Percentiles rank a stretch among this genome's conserved stretches.
phyloP scores from a whole-genome alignment of 2,329 filamentous ascomycete genomes.

The Pyrenophora teres region DNA sequence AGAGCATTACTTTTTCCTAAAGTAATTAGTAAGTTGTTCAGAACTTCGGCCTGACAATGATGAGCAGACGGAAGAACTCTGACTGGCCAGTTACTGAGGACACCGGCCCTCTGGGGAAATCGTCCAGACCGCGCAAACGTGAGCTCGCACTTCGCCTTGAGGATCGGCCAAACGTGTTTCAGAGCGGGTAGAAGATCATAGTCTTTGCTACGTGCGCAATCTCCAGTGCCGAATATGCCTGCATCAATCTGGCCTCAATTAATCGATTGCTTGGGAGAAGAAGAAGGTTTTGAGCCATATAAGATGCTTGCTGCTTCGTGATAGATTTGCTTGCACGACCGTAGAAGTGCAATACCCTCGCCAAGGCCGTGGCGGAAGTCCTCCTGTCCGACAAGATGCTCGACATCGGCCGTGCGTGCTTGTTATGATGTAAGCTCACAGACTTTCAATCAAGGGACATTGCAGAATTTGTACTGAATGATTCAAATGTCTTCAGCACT shows the following conservation, averaged over 20 bases:
- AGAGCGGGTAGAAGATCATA: background rate
- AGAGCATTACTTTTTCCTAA: background rate
- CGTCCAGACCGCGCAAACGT: background rate
- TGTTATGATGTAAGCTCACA: too few species aligned
- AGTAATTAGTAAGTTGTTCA: background rate
- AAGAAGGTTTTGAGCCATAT: background rate
- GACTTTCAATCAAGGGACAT: too few species aligned
- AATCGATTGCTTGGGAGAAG: background rate
- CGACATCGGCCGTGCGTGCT: background rate
- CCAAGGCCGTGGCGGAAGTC: background rate
- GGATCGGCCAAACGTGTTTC: background rate
- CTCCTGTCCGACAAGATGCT: background rate
- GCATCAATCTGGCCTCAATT: background rate
- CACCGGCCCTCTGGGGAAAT: accelerated
- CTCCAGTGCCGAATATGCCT: too few species aligned
- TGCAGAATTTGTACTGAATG: too few species aligned
- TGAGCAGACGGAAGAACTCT: background rate
- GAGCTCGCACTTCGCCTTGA: background rate
- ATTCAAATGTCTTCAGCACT: too few species aligned
- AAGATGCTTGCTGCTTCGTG: background rate
- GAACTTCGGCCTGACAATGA: too few species aligned
- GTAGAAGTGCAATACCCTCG: background rate
- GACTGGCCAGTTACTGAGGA: too few species aligned
- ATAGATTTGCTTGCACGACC: background rate
- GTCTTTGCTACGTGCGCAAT: background rate